phyloP scores from a whole-genome alignment of 345 rosid species.

The Melastoma malabathricum region DNA sequence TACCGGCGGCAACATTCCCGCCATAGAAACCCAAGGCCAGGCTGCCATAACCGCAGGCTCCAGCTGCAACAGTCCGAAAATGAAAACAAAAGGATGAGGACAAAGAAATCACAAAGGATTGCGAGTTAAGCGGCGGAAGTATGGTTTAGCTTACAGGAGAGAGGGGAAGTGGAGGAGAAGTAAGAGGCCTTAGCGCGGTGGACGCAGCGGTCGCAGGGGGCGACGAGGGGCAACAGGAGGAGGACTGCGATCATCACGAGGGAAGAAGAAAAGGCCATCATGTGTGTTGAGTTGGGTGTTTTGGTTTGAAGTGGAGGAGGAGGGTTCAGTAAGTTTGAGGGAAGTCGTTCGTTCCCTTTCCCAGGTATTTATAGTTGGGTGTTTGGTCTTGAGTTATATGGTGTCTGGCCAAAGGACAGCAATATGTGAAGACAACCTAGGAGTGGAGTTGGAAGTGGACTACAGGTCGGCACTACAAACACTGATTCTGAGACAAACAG shows the following conservation, averaged over 20 bases:
- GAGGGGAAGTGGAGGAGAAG: slow-evolving; percentile 54
- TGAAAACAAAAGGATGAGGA: neutral
- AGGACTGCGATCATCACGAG: neutral
- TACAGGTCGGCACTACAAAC: slow-evolving; percentile 28
- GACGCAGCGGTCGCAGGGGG: slow-evolving; percentile 77
- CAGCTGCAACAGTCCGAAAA: slow-evolving; percentile 36
- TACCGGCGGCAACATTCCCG: slow-evolving; percentile 65
- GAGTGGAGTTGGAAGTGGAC: slow-evolving; percentile 13
- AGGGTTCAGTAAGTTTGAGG: too few species aligned
- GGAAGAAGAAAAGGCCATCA: slow-evolving; percentile 17
- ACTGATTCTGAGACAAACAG: neutral
- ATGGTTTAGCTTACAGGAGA: slow-evolving; percentile 32
- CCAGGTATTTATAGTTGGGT: too few species aligned
- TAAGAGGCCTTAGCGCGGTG: slow-evolving; percentile 58
- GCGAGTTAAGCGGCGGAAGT: neutral
- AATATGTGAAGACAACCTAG: neutral
- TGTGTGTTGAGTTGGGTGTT: too few species aligned
- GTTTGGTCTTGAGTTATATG: neutral
- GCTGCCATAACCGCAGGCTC: slow-evolving; percentile 88
- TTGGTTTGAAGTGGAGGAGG: neutral
- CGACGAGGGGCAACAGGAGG: slow-evolving; percentile 25
- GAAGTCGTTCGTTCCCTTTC: too few species aligned
- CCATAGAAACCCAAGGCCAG: slow-evolving; percentile 44
- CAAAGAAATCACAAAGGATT: neutral
- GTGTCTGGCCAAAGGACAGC: slow-evolving; percentile 1